phyloP scores from a whole-genome alignment of 2,329 filamentous ascomycete species.

The Microdochium paspali region DNA sequence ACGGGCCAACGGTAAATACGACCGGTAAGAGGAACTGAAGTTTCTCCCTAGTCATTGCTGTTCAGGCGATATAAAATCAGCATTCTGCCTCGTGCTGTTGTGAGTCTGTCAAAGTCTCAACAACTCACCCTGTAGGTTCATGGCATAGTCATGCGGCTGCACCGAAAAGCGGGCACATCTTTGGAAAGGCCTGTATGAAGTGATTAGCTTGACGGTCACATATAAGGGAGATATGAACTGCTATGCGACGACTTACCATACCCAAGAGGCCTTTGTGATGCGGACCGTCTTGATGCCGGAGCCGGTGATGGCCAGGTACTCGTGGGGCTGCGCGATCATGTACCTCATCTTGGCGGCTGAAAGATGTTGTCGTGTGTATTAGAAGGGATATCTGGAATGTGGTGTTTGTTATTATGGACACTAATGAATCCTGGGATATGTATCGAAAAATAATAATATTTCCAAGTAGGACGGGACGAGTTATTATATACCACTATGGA shows the following conservation, averaged over 20 bases:
- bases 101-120: neutral
- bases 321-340: slow-evolving; percentile 63
- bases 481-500: too few species aligned
- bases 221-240: too few species aligned
- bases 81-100: neutral
- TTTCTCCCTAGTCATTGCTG: slow-evolving; percentile 82
- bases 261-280: slow-evolving; percentile 69
- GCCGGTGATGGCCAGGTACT: slow-evolving; percentile 83
- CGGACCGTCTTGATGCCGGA: slow-evolving; percentile 63
- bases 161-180: slow-evolving; percentile 50
- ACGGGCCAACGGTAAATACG: slow-evolving; percentile 76
- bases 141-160: slow-evolving; percentile 71
- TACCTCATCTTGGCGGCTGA: slow-evolving; percentile 41
- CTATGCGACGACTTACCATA: slow-evolving; percentile 35
- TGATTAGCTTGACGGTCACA: too few species aligned
- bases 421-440: too few species aligned
- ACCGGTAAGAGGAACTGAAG: slow-evolving; percentile 74
- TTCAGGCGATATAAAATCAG: slow-evolving; percentile 1
- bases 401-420: too few species aligned
- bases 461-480: too few species aligned
- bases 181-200: slow-evolving; percentile 50
- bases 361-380: too few species aligned
- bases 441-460: too few species aligned
- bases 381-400: neutral
- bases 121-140: slow-evolving; percentile 54